Base-by-base conservation (phyloP, 148 eudicot species). In the Silene conica region DNA sequence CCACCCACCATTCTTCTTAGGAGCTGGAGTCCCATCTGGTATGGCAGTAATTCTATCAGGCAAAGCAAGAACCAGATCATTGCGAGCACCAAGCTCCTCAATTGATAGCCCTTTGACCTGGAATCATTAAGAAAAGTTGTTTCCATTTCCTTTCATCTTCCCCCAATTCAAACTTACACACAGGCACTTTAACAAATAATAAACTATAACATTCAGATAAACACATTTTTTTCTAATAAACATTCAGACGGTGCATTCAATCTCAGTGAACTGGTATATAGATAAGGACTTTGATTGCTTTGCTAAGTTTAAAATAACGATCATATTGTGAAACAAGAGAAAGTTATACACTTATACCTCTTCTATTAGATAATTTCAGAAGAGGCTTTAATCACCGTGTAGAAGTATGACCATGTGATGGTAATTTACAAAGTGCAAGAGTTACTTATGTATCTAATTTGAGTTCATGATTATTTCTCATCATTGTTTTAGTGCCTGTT, bases 61-160 rank as follows among this genome's bases (percentile, higher is more conserved):
- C 73, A 96, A 86, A 65, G 96, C 92, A 79, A 85, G 96, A 67
- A 82, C 97, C 81, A 96, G 79, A 80, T 92, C 97, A 82, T 89
- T 92, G 61, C 97, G 92, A 70, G 94, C 91, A 22, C 87, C 82
- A 83, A 90, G 80, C 76, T 96, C 99, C 80, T 92, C 97, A 23
- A 84, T 77, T 22, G 99, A 86, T 77, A 96, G 92, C 81, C 97
- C 99, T 81, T 90, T 92, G 55, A 90, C 94, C 99, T 96, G 92
- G 76, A 77, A 68, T 16, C 19, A 7, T 67, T 25, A 62, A 38
- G 6, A 18, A 41, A 15, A 72, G 52, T 22, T 19, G 9, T 18
- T 22, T 28, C 9, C 23, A 0, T 57, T 76, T 50, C 55, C 55
- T 12, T 25, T 34, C 8, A 16, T 48, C 61, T 34, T 43, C 25